These are phyloP conservation scores for Fusarium staphyleae DNA, from an alignment of 2,329 filamentous ascomycete species.

Conservation along the genomic window DNA sequence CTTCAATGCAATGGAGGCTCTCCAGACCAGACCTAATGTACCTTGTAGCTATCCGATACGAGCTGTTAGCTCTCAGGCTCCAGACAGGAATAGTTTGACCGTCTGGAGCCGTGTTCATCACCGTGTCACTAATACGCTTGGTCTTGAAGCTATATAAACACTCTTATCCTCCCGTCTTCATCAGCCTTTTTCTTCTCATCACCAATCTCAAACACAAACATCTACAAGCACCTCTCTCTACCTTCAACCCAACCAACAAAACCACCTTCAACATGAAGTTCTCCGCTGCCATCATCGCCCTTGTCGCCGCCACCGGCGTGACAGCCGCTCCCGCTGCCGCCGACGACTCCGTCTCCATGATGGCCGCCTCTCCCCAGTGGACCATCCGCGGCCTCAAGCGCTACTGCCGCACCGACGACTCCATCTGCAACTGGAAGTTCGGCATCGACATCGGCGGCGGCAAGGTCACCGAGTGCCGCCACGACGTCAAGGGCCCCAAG, in stretches of 20 bases:
- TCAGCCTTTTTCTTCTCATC: conserved; percentile 6
- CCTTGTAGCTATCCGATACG: neutral
- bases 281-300: neutral
- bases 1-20: too few relatives aligned
- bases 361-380: neutral
- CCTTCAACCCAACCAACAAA: conserved; percentile 5
- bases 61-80: conserved; percentile 10
- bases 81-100: conserved; percentile 8
- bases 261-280: neutral
- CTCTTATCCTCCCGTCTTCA: conserved; percentile 2
- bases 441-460: conserved; percentile 53
- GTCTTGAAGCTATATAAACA: conserved; percentile 26
- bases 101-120: neutral
- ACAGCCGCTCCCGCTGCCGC: too few relatives aligned
- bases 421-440: conserved; percentile 54
- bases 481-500: conserved; percentile 43
- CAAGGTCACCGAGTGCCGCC: conserved; percentile 41
- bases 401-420: conserved; percentile 7
- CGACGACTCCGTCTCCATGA: conserved; percentile 17
- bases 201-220: conserved; percentile 14
- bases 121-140: neutral
- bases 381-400: neutral
- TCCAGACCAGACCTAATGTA: neutral
- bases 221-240: conserved; percentile 4
- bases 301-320: neutral